phyloP scores from a whole-genome alignment of 345 rosid species.

The Jatropha curcas region DNA sequence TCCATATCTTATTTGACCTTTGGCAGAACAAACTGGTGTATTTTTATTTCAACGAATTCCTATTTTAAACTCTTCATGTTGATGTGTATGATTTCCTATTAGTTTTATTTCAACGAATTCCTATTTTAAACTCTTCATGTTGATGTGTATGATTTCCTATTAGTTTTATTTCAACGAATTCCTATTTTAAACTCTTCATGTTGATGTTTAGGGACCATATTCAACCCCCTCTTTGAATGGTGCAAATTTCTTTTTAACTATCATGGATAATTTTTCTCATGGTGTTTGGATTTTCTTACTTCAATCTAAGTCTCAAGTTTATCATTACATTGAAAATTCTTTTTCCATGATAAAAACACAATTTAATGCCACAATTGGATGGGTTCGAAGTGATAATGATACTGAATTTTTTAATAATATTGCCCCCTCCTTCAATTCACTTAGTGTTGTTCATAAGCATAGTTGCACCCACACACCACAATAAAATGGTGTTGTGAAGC shows the following conservation, averaged over 20 bases:
- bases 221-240: not conserved
- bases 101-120: too few species aligned
- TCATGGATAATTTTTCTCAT: not conserved
- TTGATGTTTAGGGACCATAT: not conserved
- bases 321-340: not conserved
- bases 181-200: not conserved
- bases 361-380: not conserved
- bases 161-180: not conserved
- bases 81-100: not conserved
- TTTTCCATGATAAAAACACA: not conserved
- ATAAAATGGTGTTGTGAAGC: conserved; percentile 1
- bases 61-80: too few species aligned
- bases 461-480: not conserved
- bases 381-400: not conserved
- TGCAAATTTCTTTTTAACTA: not conserved
- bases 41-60: too few species aligned
- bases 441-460: not conserved
- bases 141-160: not conserved
- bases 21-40: not conserved
- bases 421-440: too few species aligned
- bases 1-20: not conserved
- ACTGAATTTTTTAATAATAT: not conserved
- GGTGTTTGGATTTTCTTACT: not conserved
- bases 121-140: too few species aligned
- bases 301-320: not conserved